Base-by-base conservation (phyloP, 2,329 filamentous ascomycete species). In the Colletotrichum sp. region DNA sequence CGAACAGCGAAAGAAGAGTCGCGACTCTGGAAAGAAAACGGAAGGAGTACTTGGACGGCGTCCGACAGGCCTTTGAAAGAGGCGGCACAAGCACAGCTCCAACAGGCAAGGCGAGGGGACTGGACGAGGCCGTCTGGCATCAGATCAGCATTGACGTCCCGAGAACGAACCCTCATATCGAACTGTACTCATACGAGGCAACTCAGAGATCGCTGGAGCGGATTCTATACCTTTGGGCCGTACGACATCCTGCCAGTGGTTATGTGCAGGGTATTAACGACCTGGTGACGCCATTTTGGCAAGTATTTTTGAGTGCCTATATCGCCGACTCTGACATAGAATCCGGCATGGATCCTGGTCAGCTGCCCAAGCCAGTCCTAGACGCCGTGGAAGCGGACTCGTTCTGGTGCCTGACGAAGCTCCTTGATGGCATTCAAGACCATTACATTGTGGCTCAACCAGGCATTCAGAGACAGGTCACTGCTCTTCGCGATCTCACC, bases 231-330 rank as follows among this genome's bases (percentile, higher is more conserved):
- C 92, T 99, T 3, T 99, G 97, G 97, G 97, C 97, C 3, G 98
- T 99, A 79, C 92, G 97, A 66, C 97, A 99, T 86, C 97, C 97
- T 2, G 97, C 97, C 8, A 98, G 96, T 82, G 97, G 97, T 67
- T 99, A 99, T 82, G 97, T 99, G 0, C 97, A 99, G 86, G 97
- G 97, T 43, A 99, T 99, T 86, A 99, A 99, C 84, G 97, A 99
- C 83, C 90, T 99, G 34, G 97, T 98, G 15, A 98, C 96, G 12
- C 97, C 97, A 2, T 98, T 99, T 82, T 99, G 95, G 94, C 96
- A 99, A 85, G 96, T 98, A 4, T 99, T 99, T 80, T 88, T 99
- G 6, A 95, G 95, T 5, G 93, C 95, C 60, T 99, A 99, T 85
- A 97, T 98, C 76, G 96, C 95, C n/a, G 95, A 98, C 83, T 91